Percentiles rank a stretch among this genome's conserved stretches.
Evolutionary conservation across 441 rosid genomes (phyloP).

Genomic region (Gossypium trilobum): DNA sequence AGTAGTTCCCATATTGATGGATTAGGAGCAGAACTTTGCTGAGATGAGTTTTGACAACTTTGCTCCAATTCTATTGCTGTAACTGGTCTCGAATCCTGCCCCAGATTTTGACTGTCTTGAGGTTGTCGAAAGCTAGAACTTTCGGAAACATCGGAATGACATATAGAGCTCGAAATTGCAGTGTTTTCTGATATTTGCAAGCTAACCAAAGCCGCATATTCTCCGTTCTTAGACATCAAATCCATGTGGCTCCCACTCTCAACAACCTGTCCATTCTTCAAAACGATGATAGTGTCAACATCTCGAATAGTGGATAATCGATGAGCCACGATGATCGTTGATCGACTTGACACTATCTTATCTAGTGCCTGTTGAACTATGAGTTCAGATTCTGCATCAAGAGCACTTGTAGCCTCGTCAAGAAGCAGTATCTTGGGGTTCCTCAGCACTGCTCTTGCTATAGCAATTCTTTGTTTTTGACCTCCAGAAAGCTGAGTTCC

Average conservation of each 20-base stretch:
- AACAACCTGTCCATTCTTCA: constrained; percentile 56
- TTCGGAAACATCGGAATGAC: constrained; percentile 26
- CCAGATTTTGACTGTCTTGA: constrained; percentile 21
- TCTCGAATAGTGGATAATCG: constrained; percentile 60
- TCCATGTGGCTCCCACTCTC: constrained; percentile 61
- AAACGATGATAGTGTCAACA: constrained; percentile 53
- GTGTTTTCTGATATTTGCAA: constrained; percentile 40
- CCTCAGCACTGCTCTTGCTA: constrained; percentile 37
- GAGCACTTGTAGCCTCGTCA: constrained; percentile 88
- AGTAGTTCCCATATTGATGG: constrained; percentile 49
- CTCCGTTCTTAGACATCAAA: constrained; percentile 51
- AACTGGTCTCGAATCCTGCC: constrained; percentile 14
- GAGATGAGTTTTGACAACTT: constrained; percentile 18
- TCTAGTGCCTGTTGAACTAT: constrained; percentile 65
- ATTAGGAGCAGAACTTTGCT: background rate
- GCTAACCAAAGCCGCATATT: constrained; percentile 51
- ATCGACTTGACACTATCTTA: constrained; percentile 46
- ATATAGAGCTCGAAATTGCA: constrained; percentile 26
- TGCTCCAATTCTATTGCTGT: constrained; percentile 3
- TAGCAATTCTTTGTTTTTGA: constrained; percentile 76
- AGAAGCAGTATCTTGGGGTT: constrained; percentile 65
- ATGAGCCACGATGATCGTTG: constrained; percentile 65
- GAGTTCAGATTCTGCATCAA: constrained; percentile 72
- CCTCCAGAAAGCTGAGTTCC: constrained; percentile 92
- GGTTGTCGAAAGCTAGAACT: constrained; percentile 36